phyloP scores from a whole-genome alignment of 768 basidiomycete genomes.

The Tylopilus felleus region DNA sequence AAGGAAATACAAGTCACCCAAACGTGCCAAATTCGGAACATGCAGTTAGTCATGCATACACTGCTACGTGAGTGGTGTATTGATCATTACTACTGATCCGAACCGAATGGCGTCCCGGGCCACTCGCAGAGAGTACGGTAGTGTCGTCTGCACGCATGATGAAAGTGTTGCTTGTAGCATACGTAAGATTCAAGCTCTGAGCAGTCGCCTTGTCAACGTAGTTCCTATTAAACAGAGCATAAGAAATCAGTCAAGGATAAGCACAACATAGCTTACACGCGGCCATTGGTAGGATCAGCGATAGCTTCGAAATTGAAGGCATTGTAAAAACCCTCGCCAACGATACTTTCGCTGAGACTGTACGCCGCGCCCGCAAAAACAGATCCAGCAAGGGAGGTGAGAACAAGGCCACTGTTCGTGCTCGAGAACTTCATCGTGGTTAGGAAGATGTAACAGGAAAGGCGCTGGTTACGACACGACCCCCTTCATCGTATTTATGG shows the following conservation, averaged over 20 bases:
- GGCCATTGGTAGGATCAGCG: slow-evolving; percentile 36
- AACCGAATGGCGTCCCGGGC: slow-evolving; percentile 37
- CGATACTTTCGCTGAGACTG: slow-evolving; percentile 23
- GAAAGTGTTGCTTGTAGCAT: slow-evolving; percentile 26
- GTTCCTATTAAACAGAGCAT: slow-evolving; percentile 22
- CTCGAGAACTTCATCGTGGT: slow-evolving; percentile 17
- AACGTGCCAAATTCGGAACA: background rate
- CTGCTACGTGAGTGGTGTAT: slow-evolving; percentile 34
- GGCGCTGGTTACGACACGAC: background rate
- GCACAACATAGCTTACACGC: slow-evolving; percentile 27
- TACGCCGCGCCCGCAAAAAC: slow-evolving; percentile 25
- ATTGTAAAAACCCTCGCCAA: slow-evolving; percentile 31
- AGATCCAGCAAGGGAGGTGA: slow-evolving; percentile 11
- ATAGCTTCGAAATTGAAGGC: slow-evolving; percentile 34
- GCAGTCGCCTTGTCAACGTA: slow-evolving; percentile 33
- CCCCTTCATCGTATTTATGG: slow-evolving; percentile 10
- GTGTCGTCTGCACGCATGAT: slow-evolving; percentile 39
- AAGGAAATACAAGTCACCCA: background rate
- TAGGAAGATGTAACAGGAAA: background rate
- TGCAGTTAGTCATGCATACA: slow-evolving; percentile 19
- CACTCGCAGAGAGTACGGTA: slow-evolving; percentile 24
- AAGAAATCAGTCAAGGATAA: background rate
- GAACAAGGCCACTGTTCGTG: background rate
- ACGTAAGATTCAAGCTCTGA: slow-evolving; percentile 27
- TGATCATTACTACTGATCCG: slow-evolving; percentile 30